Conservation (phyloP, 2,329 filamentous ascomycete genomes). For the Trichophyton verrucosum region DNA sequence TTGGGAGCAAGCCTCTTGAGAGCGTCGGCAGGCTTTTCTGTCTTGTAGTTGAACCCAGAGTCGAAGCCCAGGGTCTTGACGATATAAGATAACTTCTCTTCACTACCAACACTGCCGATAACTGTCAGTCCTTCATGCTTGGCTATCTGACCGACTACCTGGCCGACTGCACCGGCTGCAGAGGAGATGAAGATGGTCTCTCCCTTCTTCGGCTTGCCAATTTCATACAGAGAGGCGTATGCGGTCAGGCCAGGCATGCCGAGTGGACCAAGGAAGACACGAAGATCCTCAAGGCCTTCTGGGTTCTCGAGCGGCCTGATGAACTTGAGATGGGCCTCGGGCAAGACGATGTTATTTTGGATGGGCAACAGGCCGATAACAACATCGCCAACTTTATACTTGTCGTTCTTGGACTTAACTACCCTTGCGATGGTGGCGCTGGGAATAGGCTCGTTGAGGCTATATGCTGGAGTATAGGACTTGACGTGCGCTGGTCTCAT, state of each 20-base stretch:
- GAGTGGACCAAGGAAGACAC: constrained; percentile 59
- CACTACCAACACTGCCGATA: constrained; percentile 66
- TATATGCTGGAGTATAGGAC: constrained; percentile 56
- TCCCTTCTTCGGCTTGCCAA: constrained; percentile 61
- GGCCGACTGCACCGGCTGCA: constrained; percentile 69
- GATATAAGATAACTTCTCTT: constrained; percentile 69
- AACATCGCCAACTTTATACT: constrained; percentile 56
- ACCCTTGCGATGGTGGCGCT: constrained; percentile 56
- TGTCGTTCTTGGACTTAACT: constrained; percentile 52
- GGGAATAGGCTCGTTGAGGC: constrained; percentile 49
- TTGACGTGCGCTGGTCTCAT: constrained; percentile 55
- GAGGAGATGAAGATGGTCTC: constrained; percentile 74
- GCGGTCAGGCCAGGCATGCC: constrained; percentile 70
- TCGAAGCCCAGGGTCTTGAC: constrained; percentile 58
- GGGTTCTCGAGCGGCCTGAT: constrained; percentile 55
- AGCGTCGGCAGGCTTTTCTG: constrained; percentile 56
- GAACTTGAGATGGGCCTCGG: constrained; percentile 32
- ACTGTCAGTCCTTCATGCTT: constrained; percentile 70
- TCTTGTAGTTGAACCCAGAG: constrained; percentile 79
- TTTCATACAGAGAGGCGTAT: constrained; percentile 61
- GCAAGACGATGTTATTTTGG: constrained; percentile 56
- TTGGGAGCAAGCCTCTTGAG: constrained; percentile 59
- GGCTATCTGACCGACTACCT: constrained; percentile 70
- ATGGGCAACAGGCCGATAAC: constrained; percentile 47
- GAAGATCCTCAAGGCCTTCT: constrained; percentile 35